These are phyloP conservation scores for Cicer cuneatum DNA, from an alignment of 306 rosid genomes.

Conservation along the genomic window DNA sequence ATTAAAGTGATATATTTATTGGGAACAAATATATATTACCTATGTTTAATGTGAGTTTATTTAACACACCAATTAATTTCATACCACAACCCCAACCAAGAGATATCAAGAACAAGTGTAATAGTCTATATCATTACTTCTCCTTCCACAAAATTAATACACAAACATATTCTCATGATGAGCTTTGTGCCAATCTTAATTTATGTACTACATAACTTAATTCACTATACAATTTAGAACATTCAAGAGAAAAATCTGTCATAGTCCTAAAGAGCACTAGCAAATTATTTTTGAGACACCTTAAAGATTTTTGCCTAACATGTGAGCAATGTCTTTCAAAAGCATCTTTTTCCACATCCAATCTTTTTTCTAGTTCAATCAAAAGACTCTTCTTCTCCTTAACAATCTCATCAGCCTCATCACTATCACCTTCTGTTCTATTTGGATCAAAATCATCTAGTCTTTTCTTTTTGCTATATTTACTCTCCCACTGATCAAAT, in stretches of 20 bases:
- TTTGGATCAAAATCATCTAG: conserved; percentile 56
- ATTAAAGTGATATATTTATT: too few relatives aligned
- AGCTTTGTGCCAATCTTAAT: conserved; percentile 46
- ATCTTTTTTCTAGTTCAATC: conserved; percentile 65
- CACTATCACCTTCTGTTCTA: conserved; percentile 47
- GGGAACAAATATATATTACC: too few relatives aligned
- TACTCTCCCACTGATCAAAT: conserved; percentile 71
- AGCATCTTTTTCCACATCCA: conserved; percentile 68
- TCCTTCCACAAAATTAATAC: neutral
- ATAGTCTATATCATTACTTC: too few relatives aligned
- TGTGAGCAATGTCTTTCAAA: conserved; percentile 59
- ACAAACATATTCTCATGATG: conserved; percentile 42
- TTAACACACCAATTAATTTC: too few relatives aligned
- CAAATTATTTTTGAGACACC: conserved; percentile 62
- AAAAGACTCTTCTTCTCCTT: conserved; percentile 60
- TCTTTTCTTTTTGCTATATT: conserved; percentile 61
- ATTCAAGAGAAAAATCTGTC: conserved; percentile 59
- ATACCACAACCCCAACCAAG: too few relatives aligned
- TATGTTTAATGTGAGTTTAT: too few relatives aligned
- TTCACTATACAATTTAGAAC: conserved; percentile 68
- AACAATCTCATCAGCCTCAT: conserved; percentile 48
- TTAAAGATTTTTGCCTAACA: conserved; percentile 82
- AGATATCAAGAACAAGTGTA: neutral
- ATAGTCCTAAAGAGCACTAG: conserved; percentile 79
- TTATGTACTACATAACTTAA: conserved; percentile 54